A percentile compares a stretch with the other conserved stretches of the same genome.
Evolutionary conservation across 1,139 yeast genomes (phyloP).

Genomic region (Lodderomyces jiufengensis): DNA sequence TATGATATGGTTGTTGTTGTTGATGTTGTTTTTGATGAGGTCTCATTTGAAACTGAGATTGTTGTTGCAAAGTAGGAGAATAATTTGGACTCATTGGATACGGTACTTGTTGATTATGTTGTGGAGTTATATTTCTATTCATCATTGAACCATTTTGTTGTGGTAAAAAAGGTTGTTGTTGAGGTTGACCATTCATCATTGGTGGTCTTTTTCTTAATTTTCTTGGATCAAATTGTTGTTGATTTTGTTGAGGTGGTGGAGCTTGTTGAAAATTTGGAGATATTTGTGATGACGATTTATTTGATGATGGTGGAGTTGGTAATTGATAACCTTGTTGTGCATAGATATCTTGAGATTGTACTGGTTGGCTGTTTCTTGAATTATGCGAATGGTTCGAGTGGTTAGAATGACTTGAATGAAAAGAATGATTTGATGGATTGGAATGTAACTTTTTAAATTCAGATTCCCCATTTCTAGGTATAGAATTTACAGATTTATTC

Average conservation of each 20-base stretch:
- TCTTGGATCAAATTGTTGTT: conserved; percentile 13
- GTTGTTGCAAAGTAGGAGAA: neutral
- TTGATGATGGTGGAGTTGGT: neutral
- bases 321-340: conserved; percentile 7
- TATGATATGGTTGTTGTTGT: neutral
- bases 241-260: neutral
- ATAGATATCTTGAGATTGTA: conserved; percentile 1
- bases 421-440: neutral
- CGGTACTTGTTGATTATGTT: conserved; percentile 1
- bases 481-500: neutral
- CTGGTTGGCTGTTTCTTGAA: conserved; percentile 1
- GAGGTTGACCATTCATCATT: neutral
- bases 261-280: conserved; percentile 1
- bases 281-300: neutral
- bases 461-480: conserved; percentile 1
- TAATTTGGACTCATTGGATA: conserved; percentile 2
- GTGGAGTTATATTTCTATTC: conserved; percentile 2
- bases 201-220: conserved; percentile 8
- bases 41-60: neutral
- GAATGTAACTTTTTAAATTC: neutral
- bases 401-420: conserved; percentile 2
- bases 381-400: neutral
- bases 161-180: neutral
- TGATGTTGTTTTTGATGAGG: neutral
- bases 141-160: conserved; percentile 1